Evolutionary conservation across 495 filamentous ascomycete genomes (phyloP).

Genomic region (Aspergillus ostianus): DNA sequence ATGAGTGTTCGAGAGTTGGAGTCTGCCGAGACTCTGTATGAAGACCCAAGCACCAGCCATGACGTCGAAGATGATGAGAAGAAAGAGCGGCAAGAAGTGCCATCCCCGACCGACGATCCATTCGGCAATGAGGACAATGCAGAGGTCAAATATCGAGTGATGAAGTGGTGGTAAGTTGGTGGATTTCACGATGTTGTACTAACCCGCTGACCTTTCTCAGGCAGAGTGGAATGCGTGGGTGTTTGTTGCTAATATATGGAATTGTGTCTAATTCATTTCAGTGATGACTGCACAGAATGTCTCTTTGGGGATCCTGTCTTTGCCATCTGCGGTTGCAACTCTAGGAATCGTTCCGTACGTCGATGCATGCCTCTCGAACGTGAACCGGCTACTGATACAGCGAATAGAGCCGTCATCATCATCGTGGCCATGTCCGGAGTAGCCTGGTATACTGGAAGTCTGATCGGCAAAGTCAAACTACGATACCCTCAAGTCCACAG

Average conservation of each 20-base stretch:
- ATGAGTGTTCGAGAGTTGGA: not conserved
- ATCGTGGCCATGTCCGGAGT: slow-evolving; percentile 60
- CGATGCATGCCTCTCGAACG: not conserved
- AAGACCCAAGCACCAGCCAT: not conserved
- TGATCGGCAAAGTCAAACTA: slow-evolving; percentile 37
- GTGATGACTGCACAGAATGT: slow-evolving; percentile 68
- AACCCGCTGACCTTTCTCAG: slow-evolving; percentile 10
- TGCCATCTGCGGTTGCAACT: slow-evolving; percentile 62
- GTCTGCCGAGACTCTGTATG: not conserved
- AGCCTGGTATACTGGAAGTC: slow-evolving; percentile 52
- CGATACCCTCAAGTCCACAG: slow-evolving; percentile 54
- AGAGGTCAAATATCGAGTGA: slow-evolving; percentile 44
- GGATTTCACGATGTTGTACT: not conserved
- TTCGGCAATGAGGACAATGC: slow-evolving; percentile 43
- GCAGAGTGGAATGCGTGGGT: slow-evolving; percentile 39
- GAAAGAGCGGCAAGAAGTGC: not conserved
- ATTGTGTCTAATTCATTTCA: slow-evolving; percentile 4
- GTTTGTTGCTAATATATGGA: not conserved
- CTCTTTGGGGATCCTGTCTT: slow-evolving; percentile 61
- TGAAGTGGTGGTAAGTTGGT: slow-evolving; percentile 44
- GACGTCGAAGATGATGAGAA: not conserved
- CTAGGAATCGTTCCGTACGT: slow-evolving; percentile 57
- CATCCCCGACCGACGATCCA: slow-evolving; percentile 22
- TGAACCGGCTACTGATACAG: not conserved
- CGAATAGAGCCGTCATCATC: slow-evolving; percentile 45